Evolutionary conservation across 768 basidiomycete genomes (phyloP).

Genomic region (Tulasnella sp.): DNA sequence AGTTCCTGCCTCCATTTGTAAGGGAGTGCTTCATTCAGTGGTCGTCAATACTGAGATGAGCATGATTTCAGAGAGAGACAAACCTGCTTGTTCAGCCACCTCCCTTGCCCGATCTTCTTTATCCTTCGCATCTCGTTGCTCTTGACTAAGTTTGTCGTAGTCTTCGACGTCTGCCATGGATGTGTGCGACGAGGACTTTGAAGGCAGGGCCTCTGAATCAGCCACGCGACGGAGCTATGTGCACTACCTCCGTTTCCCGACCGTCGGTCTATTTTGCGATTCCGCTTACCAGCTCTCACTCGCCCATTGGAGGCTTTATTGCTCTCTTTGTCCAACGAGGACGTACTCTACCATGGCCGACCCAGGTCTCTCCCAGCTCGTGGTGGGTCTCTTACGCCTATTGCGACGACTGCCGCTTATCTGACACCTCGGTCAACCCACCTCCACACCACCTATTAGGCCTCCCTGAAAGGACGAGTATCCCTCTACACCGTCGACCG

Average conservation of each 20-base stretch:
- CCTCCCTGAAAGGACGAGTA: conserved; percentile 25
- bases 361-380: neutral
- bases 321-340: neutral
- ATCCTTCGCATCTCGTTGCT: conserved; percentile 66
- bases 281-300: conserved; percentile 2
- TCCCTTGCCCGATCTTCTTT: conserved; percentile 57
- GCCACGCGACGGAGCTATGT: neutral
- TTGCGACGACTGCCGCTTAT: neutral
- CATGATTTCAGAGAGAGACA: conserved; percentile 17
- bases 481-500: conserved; percentile 74
- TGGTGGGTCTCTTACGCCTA: neutral
- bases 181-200: neutral
- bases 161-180: conserved; percentile 20
- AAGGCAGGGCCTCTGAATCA: neutral
- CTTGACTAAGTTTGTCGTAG: conserved; percentile 64
- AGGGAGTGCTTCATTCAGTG: conserved; percentile 52
- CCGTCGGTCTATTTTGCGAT: conserved; percentile 9
- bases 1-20: conserved; percentile 89
- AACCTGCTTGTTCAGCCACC: conserved; percentile 74
- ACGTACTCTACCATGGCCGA: neutral
- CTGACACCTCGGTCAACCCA: neutral
- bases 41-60: neutral
- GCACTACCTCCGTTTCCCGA: neutral
- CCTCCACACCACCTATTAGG: neutral
- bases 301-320: neutral